Base-by-base conservation (phyloP, 352 stramenopile species). In the Pythium rhizo-oryzae region DNA sequence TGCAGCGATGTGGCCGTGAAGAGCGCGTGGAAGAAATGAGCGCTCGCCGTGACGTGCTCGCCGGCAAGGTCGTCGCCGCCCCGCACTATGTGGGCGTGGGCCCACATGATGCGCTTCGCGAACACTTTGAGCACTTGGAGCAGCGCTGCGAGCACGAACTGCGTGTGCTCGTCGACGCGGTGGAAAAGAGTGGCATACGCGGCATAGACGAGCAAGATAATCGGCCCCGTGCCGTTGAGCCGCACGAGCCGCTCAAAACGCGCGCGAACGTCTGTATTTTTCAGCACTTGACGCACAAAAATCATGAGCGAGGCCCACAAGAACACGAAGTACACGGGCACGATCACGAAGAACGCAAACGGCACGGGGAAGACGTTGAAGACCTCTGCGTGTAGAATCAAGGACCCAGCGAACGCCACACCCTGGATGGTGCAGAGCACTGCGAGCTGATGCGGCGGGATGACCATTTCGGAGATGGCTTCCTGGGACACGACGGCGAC, bases 1-100 rank as follows among this genome's bases (percentile, higher is more conserved):
- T 84, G 74, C 16, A 84, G 56, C 49, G 70, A 84, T 52, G 66
- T 76, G 11, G 59, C 65, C 0, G 74, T 81, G 47, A 84, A 84
- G 2, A 81, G 67, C 18, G 73, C 58, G 58, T 81, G 74, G 37
- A 80, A 79, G 3, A 76, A 63, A 23, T 80, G 72, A 0, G 60
- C 53, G 5, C 60, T 64, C 52, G 52, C 24, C 44, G 64, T 18
- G 51, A 69, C 24, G 54, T 67, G 16, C 23, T 64, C 44, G 0
- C 67, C 56, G 0, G 67, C 70, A 1, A 80, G 28, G 62, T 84
- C 74, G 9, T 73, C 47, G 13, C 78, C 65, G 1, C 67, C 23
- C 16, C 53, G 62, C 15, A 67, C 28, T 6, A 72, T 65, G 2
- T 68, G 21, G 54, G 69, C 65, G 9, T 70, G 41, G 19, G 72